These are phyloP conservation scores for Murraya paniculata DNA, from an alignment of 345 rosid genomes.

Conservation along the genomic window DNA sequence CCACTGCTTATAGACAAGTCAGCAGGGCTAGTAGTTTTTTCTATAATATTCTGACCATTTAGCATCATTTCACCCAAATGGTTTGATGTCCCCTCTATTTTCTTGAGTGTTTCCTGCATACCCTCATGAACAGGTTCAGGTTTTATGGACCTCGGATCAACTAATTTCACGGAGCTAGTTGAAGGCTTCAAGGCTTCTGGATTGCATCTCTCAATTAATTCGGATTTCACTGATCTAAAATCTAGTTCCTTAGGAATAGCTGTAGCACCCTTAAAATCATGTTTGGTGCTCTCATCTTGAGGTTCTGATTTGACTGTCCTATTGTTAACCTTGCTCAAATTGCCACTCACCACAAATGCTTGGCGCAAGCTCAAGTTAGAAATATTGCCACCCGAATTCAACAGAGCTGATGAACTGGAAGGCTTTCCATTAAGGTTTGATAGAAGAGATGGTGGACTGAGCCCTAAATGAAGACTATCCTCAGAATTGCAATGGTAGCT, in stretches of 20 bases:
- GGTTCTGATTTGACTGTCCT: slow-evolving; percentile 60
- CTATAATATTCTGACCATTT: slow-evolving; percentile 10
- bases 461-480: slow-evolving; percentile 56
- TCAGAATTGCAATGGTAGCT: slow-evolving; percentile 21
- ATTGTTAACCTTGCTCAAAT: slow-evolving; percentile 19
- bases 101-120: slow-evolving; percentile 24
- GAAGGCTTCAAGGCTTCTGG: slow-evolving; percentile 22
- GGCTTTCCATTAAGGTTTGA: slow-evolving; percentile 24
- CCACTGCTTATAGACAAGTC: slow-evolving; percentile 19
- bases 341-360: slow-evolving; percentile 21
- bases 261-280: slow-evolving; percentile 21
- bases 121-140: slow-evolving; percentile 42
- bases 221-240: slow-evolving; percentile 40
- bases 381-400: slow-evolving; percentile 12
- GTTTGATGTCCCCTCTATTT: slow-evolving; percentile 28
- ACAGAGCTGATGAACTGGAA: slow-evolving; percentile 26
- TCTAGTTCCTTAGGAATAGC: slow-evolving; percentile 11
- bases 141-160: slow-evolving; percentile 41
- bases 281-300: slow-evolving; percentile 38
- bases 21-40: slow-evolving; percentile 23
- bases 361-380: slow-evolving; percentile 20
- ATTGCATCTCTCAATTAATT: slow-evolving; percentile 32
- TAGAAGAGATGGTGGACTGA: slow-evolving; percentile 32
- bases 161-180: slow-evolving; percentile 22
- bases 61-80: slow-evolving; percentile 20